Percentiles rank a stretch among this genome's conserved stretches.
phyloP scores from a whole-genome alignment of 495 filamentous ascomycete genomes.

The Talaromyces stipitatus region DNA sequence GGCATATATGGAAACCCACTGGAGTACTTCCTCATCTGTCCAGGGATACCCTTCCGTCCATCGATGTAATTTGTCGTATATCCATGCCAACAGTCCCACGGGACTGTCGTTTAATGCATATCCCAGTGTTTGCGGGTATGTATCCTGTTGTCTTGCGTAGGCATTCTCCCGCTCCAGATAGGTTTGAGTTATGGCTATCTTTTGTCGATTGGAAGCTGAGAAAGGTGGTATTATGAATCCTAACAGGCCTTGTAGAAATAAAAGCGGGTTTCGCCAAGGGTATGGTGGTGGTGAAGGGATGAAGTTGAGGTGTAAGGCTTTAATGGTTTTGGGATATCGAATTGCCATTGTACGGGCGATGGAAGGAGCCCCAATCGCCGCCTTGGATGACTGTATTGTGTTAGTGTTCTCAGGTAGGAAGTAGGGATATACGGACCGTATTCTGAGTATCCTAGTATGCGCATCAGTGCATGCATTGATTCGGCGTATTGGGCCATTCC shows the following conservation, averaged over 20 bases:
- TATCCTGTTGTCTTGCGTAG: slow-evolving; percentile 39
- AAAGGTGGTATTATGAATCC: slow-evolving; percentile 23
- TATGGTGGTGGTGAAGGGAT: slow-evolving; percentile 24
- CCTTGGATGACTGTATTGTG: slow-evolving; percentile 34
- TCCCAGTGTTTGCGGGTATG: slow-evolving; percentile 42
- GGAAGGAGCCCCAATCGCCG: slow-evolving; percentile 42
- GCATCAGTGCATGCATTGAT: slow-evolving; percentile 36
- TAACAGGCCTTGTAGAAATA: slow-evolving; percentile 21
- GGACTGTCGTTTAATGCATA: slow-evolving; percentile 45
- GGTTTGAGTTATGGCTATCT: slow-evolving; percentile 20
- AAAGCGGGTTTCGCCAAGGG: slow-evolving; percentile 24
- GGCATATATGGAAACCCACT: slow-evolving; percentile 46
- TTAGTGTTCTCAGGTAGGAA: not conserved
- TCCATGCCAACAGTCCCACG: slow-evolving; percentile 45
- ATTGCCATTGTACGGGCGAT: slow-evolving; percentile 34
- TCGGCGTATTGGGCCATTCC: slow-evolving; percentile 36
- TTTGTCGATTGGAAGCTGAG: slow-evolving; percentile 23
- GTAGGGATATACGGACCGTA: slow-evolving; percentile 25
- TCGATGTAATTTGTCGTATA: slow-evolving; percentile 45
- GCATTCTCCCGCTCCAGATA: slow-evolving; percentile 32
- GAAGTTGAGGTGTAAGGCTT: slow-evolving; percentile 40
- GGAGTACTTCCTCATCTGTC: slow-evolving; percentile 48
- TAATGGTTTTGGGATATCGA: slow-evolving; percentile 29
- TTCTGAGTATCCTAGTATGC: slow-evolving; percentile 32
- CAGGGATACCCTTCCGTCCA: slow-evolving; percentile 45